Percentiles rank a stretch among this genome's conserved stretches.
phyloP scores from a whole-genome alignment of 805 yeast species.

The Myxozyma monticola region DNA sequence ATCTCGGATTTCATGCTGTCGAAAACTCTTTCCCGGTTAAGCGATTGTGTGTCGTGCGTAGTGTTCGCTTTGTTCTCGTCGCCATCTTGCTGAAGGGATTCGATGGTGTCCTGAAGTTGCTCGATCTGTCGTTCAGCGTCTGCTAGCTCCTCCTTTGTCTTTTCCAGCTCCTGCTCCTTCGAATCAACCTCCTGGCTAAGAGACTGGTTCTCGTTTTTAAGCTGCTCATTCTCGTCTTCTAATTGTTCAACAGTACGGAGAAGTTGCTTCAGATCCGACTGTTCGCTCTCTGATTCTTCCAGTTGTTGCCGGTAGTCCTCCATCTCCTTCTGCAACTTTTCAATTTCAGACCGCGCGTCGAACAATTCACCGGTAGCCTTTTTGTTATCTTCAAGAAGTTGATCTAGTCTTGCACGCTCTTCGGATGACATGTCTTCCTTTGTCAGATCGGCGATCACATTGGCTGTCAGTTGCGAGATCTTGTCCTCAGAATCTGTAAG shows the following conservation, averaged over 20 bases:
- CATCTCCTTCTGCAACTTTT: constrained; percentile 23
- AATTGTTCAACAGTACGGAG: constrained; percentile 10
- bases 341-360: constrained; percentile 18
- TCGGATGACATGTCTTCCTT: constrained; percentile 10
- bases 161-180: constrained; percentile 6
- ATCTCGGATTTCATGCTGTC: constrained; percentile 3
- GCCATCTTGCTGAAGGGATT: constrained; percentile 1
- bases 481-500: constrained; percentile 19
- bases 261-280: constrained; percentile 9
- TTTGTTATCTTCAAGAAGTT: constrained; percentile 13
- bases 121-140: constrained; percentile 18
- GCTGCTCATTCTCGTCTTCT: constrained; percentile 16
- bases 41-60: not conserved
- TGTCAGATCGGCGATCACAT: constrained; percentile 7
- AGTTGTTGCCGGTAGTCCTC: constrained; percentile 23
- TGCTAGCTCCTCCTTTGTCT: constrained; percentile 1
- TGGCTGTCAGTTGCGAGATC: constrained; percentile 9
- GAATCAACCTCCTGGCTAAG: constrained; percentile 10
- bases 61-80: not conserved
- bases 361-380: constrained; percentile 5
- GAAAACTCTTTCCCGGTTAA: not conserved
- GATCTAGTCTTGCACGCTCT: constrained; percentile 12
- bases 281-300: constrained; percentile 25
- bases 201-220: constrained; percentile 14
- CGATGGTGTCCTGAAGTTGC: constrained; percentile 19